Percentiles rank a stretch among this genome's conserved stretches.
phyloP scores from a whole-genome alignment of 257 asterid genomes.

The Handroanthus guayacan region DNA sequence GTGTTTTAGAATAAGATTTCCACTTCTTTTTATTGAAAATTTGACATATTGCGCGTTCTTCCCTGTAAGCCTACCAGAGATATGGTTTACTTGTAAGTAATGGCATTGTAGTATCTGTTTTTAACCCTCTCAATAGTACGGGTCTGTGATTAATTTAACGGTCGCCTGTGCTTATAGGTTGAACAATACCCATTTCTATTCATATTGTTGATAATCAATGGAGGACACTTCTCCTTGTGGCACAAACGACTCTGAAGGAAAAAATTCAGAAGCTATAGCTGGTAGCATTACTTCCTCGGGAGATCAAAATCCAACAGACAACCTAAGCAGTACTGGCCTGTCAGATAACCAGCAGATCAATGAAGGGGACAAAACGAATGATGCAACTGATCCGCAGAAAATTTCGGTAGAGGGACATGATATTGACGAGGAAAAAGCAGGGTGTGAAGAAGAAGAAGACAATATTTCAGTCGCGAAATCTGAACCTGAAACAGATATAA shows the following conservation, averaged over 20 bases:
- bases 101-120: background rate
- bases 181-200: constrained; percentile 5
- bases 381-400: background rate
- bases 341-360: constrained; percentile 32
- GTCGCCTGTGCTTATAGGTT: constrained; percentile 23
- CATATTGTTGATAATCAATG: constrained; percentile 38
- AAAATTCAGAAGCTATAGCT: constrained; percentile 11
- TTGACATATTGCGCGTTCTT: background rate
- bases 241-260: constrained; percentile 10
- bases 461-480: constrained; percentile 41
- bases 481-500: background rate
- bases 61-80: background rate
- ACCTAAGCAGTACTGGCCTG: constrained; percentile 21
- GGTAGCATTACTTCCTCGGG: constrained; percentile 9
- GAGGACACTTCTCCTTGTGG: constrained; percentile 25
- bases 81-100: constrained; percentile 1
- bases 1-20: background rate
- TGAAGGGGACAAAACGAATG: constrained; percentile 2
- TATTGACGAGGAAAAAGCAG: constrained; percentile 29
- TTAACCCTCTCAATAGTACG: background rate
- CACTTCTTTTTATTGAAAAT: background rate
- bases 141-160: background rate
- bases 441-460: constrained; percentile 29
- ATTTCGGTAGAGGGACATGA: constrained; percentile 5
- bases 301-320: constrained; percentile 26